Base-by-base conservation (phyloP, 1,139 yeast genomes). In the Zygosaccharomyces pseudobailii region DNA sequence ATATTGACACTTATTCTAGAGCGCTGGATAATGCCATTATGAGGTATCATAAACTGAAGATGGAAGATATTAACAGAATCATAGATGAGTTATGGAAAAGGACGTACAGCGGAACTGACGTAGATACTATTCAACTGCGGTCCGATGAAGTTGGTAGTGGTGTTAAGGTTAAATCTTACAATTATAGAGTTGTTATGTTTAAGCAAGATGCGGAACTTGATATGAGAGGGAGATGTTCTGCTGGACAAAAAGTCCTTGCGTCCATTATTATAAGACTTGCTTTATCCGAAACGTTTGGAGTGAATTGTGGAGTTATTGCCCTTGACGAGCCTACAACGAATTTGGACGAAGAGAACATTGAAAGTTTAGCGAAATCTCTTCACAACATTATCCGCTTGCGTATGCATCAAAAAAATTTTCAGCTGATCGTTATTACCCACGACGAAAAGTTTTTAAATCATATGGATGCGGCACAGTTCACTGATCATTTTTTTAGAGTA, bases 271-370 rank as follows among this genome's bases (percentile, higher is more conserved):
- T 94, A 46, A 75, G 99, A 47, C 71, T 94, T 49, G 97, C 97
- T 0, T 71, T 94, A 43, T 95, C 97, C 0, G 98, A 94, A 66
- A 88, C 97, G 62, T 92, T 94, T 71, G 98, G 98, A 6, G 77
- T 82, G 1, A 88, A 86, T 62, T 92, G 97, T 71, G 98, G 98
- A 44, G 84, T 92, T 63, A 87, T 94, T 58, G 96, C 97, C 0
- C 72, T 94, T 38, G 99, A 94, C 68, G 99, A 94, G 68, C 99
- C 99, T 5, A 94, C 99, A 0, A 94, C 98, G 0, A 94, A 94
- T 59, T 73, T 94, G 53, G 99, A 94, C 68, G 80, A 79, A 48
- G 96, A 87, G 49, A 94, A 94, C 63, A 81, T 90, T 44, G 95
- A 86, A 58, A 82, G 96, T 23, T 75, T 94, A 51, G 98, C 97